These are phyloP conservation scores for Trichoderma asperellum DNA, from an alignment of 2,329 filamentous ascomycete genomes.

Conservation along the genomic window DNA sequence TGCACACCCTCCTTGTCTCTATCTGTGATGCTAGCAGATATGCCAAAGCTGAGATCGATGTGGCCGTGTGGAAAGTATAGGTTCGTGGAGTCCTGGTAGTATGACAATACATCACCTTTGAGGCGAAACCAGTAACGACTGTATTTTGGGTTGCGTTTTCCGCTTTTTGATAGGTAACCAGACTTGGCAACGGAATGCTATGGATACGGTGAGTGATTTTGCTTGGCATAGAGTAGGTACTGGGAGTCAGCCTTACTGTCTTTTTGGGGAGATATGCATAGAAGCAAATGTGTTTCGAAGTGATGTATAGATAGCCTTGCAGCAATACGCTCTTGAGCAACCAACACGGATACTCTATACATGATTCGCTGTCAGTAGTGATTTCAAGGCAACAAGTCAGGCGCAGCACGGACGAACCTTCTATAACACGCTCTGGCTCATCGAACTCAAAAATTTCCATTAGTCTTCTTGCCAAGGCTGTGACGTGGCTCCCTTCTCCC, in stretches of 20 bases:
- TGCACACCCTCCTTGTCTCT: constrained; percentile 76
- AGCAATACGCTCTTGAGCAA: constrained; percentile 87
- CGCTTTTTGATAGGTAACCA: constrained; percentile 85
- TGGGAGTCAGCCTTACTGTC: constrained; percentile 59
- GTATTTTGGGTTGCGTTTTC: constrained; percentile 84
- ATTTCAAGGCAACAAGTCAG: not conserved
- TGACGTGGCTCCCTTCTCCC: constrained; percentile 48
- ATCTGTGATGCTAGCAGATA: constrained; percentile 78
- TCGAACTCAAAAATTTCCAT: constrained; percentile 88
- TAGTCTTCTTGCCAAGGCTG: constrained; percentile 69
- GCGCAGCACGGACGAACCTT: constrained; percentile 54
- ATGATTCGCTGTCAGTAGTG: constrained; percentile 28
- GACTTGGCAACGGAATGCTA: constrained; percentile 79
- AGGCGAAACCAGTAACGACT: constrained; percentile 91
- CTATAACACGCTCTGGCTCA: constrained; percentile 79
- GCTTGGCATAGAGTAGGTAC: not conserved
- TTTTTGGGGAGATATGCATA: constrained; percentile 97
- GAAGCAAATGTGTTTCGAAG: constrained; percentile 89
- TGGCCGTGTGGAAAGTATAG: constrained; percentile 91
- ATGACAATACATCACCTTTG: constrained; percentile 89
- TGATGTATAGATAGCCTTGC: constrained; percentile 96
- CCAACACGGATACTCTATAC: constrained; percentile 86
- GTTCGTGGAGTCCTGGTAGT: constrained; percentile 81
- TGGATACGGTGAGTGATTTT: constrained; percentile 30
- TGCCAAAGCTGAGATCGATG: constrained; percentile 89